Base-by-base conservation (phyloP, 345 rosid genomes). In the Physaria fendleri region DNA sequence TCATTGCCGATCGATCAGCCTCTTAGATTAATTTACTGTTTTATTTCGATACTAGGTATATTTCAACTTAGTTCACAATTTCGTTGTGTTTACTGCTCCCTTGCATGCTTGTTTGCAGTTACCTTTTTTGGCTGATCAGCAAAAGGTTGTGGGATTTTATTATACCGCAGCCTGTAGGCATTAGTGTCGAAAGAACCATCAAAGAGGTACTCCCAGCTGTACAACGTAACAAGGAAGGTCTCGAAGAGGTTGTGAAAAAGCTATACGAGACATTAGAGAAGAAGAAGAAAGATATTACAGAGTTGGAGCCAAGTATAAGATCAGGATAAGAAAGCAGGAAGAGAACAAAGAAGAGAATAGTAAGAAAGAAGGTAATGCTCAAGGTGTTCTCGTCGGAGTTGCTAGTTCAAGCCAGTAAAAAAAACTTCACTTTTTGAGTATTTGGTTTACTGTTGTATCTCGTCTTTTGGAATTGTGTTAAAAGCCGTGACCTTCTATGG, bases 301-400 rank as follows among this genome's bases (percentile, higher is more conserved):
- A 87, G 32, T 79, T 20, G 99, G 89, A 73, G 73, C 90, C 0
- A 82, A 85, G 71, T 88, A 85, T 79, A 83, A 88, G 70, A 92
- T 92, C 57, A 85, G 90, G 83, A 76, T 86, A 12, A 72, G 83
- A 54, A 92, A 86, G 54, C 66, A 84, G 8, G 68, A 69, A 0
- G 62, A 61, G 5, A 28, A 48, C 43, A 69, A 60, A 43, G 73
- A 62, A 61, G 63, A 62, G 0, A 57, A 52, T 46, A 47, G 16
- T 8, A 61, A 61, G 29, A 69, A 92, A 67, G 96, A 92, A 66
- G 88, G 87, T 53, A 68, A 85, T 30, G 82, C 93, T 74, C 97
- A 92, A 77, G 97, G 99, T 50, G 97, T 92, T 61, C 91, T 92
- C 43, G 95, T 88, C 4, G 91, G 95, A 25, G 78, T 91, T 53